A percentile compares a stretch with the other conserved stretches of the same genome.
Evolutionary conservation across 345 rosid genomes (phyloP).

Genomic region (Eucalyptus melliodora): DNA sequence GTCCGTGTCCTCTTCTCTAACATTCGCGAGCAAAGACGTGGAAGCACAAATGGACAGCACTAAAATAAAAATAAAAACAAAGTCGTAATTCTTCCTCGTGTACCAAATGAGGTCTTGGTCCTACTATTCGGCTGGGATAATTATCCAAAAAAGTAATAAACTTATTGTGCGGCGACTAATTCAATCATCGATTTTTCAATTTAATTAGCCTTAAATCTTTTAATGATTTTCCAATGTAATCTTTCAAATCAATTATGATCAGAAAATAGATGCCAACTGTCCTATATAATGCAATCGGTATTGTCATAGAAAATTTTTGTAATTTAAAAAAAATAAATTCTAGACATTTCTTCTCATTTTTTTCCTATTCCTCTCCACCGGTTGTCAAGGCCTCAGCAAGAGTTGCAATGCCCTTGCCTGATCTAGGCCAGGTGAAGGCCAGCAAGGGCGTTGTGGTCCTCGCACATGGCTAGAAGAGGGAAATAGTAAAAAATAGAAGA

Average conservation of each 20-base stretch:
- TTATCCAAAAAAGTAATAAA: neutral
- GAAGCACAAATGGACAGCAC: neutral
- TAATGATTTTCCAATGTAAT: no score
- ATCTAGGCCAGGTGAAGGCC: neutral
- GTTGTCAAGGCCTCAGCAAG: neutral
- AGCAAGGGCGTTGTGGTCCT: accelerated
- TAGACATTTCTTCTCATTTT: no score
- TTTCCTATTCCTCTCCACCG: neutral
- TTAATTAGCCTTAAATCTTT: no score
- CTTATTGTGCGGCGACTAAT: no score
- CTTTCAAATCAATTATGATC: accelerated
- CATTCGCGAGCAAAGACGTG: neutral
- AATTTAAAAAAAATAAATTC: accelerated
- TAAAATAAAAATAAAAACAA: neutral
- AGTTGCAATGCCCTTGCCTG: neutral
- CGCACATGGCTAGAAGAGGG: accelerated
- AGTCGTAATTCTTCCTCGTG: neutral
- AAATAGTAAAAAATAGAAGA: neutral
- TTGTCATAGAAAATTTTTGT: accelerated
- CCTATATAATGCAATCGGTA: accelerated
- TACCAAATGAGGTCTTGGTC: neutral
- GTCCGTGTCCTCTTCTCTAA: no score
- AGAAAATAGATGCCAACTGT: no score
- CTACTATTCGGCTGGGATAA: neutral
- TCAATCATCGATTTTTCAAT: no score